These are phyloP conservation scores for Lonicera japonica DNA, from an alignment of 129 eudicot species.

Conservation along the genomic window DNA sequence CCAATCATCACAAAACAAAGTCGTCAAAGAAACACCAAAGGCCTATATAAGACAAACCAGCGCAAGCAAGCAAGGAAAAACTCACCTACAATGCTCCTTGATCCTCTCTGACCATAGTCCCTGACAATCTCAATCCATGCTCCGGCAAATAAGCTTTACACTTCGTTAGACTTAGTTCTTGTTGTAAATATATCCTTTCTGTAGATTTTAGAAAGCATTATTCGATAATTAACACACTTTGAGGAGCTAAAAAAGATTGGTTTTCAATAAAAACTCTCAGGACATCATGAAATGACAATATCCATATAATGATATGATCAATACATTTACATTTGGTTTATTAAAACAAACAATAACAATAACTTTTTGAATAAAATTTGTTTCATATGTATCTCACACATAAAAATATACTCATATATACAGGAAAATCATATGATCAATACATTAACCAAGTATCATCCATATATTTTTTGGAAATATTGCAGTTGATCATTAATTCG, in stretches of 20 bases:
- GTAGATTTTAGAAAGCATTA: slow-evolving; percentile 23
- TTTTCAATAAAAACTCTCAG: not conserved
- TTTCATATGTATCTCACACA: no score
- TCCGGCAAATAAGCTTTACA: slow-evolving; percentile 55
- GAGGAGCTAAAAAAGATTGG: slow-evolving; percentile 2
- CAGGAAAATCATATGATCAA: no score
- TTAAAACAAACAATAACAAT: no score
- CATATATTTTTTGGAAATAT: no score
- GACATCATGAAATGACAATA: not conserved
- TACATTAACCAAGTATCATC: no score
- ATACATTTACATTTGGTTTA: no score
- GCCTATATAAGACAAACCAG: not conserved
- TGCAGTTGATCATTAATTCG: no score
- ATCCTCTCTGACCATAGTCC: slow-evolving; percentile 70
- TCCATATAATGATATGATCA: not conserved
- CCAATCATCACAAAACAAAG: not conserved
- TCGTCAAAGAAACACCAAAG: not conserved
- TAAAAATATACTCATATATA: no score
- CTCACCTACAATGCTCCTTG: slow-evolving; percentile 73
- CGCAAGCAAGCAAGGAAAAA: slow-evolving; percentile 11
- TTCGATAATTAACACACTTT: slow-evolving; percentile 1
- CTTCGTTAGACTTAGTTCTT: slow-evolving; percentile 39
- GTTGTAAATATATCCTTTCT: slow-evolving; percentile 42
- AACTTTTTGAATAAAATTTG: no score
- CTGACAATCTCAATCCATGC: slow-evolving; percentile 62